phyloP scores from a whole-genome alignment of 805 yeast genomes.

The Pichia deserticola region DNA sequence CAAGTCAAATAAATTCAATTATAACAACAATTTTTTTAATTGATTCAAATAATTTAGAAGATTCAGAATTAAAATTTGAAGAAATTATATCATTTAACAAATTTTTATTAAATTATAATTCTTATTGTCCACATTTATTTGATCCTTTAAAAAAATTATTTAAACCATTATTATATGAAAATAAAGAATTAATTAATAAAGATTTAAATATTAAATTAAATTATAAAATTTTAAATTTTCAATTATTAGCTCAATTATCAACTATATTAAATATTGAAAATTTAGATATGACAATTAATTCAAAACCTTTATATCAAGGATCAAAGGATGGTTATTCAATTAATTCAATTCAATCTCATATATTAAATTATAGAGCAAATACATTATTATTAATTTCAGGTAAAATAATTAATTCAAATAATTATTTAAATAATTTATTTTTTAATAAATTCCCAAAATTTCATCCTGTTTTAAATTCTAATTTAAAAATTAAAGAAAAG shows the following conservation, averaged over 20 bases:
- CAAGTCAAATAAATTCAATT: not conserved
- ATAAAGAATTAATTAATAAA: not conserved
- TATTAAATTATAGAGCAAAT: constrained; percentile 88
- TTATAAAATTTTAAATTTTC: constrained; percentile 35
- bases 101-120: not conserved
- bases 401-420: constrained; percentile 37
- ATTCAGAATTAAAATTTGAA: not conserved
- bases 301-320: constrained; percentile 63
- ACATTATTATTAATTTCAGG: constrained; percentile 69
- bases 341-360: constrained; percentile 75
- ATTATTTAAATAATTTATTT: constrained; percentile 40
- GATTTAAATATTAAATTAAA: constrained; percentile 2
- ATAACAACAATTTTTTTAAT: not conserved
- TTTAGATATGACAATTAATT: constrained; percentile 35
- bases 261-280: constrained; percentile 27
- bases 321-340: constrained; percentile 79
- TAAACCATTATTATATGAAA: constrained; percentile 23
- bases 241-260: constrained; percentile 31
- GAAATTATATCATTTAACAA: not conserved
- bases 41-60: no score
- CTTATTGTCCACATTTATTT: constrained; percentile 37
- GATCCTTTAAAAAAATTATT: constrained; percentile 38
- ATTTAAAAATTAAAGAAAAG: constrained; percentile 6
- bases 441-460: constrained; percentile 40
- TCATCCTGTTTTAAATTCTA: constrained; percentile 17